Conservation (phyloP, 2,329 filamentous ascomycete species). For the Colletotrichum navitas region DNA sequence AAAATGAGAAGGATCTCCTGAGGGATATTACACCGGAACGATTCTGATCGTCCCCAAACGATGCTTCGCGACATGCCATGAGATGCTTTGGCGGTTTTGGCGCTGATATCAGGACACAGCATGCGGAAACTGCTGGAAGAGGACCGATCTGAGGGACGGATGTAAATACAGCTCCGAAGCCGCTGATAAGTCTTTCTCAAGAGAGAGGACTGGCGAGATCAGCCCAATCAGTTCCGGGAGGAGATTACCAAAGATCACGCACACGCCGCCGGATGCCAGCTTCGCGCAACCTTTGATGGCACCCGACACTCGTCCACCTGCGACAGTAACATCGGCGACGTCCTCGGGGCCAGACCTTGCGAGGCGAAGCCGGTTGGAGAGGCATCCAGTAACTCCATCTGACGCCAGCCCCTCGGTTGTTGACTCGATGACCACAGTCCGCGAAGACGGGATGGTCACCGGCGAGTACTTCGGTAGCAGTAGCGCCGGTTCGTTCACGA, state of each 20-base stretch:
- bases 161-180: constrained; percentile 48
- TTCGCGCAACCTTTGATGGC: constrained; percentile 20
- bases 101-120: constrained; percentile 42
- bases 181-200: constrained; percentile 8
- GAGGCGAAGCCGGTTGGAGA: constrained; percentile 17
- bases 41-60: background rate
- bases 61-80: background rate
- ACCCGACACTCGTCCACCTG: background rate
- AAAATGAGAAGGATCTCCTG: background rate
- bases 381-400: constrained; percentile 29
- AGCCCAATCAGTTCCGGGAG: constrained; percentile 7
- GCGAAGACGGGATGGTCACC: constrained; percentile 55
- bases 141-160: constrained; percentile 46
- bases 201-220: constrained; percentile 9
- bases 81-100: background rate
- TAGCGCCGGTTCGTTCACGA: constrained; percentile 61
- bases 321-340: constrained; percentile 19
- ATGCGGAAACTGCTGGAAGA: constrained; percentile 50
- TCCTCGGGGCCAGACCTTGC: constrained; percentile 25
- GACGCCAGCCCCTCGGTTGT: constrained; percentile 51
- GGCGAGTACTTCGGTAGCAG: constrained; percentile 62
- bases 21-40: background rate
- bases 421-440: constrained; percentile 60
- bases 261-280: constrained; percentile 20
- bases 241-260: background rate